phyloP scores from a whole-genome alignment of 108 stramenopile species.

The Fragilaria radians region DNA sequence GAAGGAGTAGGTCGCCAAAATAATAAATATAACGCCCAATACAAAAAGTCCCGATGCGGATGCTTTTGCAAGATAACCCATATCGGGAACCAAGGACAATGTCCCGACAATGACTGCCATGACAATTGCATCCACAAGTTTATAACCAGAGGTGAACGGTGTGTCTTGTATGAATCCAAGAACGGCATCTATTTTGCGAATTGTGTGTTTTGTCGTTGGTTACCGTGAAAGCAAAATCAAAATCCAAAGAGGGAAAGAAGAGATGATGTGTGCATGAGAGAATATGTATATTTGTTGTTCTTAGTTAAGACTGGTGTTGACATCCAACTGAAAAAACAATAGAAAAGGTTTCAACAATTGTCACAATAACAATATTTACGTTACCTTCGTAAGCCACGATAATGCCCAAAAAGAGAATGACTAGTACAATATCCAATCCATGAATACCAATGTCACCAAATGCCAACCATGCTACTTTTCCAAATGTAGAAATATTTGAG shows the following conservation, averaged over 20 bases:
- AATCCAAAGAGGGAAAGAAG: no score
- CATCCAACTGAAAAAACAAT: no score
- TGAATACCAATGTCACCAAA: constrained; percentile 46
- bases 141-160: constrained; percentile 35
- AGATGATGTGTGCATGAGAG: no score
- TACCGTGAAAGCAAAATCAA: not conserved
- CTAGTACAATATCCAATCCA: constrained; percentile 49
- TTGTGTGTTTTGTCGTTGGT: not conserved
- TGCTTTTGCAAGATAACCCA: constrained; percentile 45
- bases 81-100: constrained; percentile 59
- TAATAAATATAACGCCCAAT: constrained; percentile 36
- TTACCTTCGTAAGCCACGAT: constrained; percentile 54
- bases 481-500: constrained; percentile 40
- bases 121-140: constrained; percentile 27
- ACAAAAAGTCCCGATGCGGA: constrained; percentile 46
- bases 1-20: constrained; percentile 11
- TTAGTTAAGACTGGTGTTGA: no score
- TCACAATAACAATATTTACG: no score
- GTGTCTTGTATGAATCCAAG: constrained; percentile 48
- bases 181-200: constrained; percentile 28
- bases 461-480: constrained; percentile 63
- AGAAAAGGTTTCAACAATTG: no score
- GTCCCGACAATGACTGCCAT: constrained; percentile 36
- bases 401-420: constrained; percentile 49
- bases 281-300: no score